These are phyloP conservation scores for Physcomitrium patens DNA, from an alignment of 225 moss, liverwort and hornwort genomes.

Conservation along the genomic window DNA sequence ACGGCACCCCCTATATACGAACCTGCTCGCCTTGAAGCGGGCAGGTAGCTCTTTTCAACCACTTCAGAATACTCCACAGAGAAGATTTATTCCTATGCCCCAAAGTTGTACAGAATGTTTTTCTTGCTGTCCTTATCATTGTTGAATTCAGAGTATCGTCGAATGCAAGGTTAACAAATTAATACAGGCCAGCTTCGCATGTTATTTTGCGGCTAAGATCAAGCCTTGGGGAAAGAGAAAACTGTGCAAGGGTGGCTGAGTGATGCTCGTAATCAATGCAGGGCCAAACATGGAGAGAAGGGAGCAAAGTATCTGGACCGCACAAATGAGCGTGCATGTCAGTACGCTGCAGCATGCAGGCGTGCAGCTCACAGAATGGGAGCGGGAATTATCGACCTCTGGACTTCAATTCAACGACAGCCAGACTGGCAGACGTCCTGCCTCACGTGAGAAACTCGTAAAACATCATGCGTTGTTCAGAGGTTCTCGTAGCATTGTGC, in stretches of 20 bases:
- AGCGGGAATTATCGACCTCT: conserved; percentile 71
- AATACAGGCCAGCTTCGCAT: not conserved
- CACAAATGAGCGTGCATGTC: conserved; percentile 77
- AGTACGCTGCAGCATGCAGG: conserved; percentile 81
- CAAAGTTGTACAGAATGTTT: not conserved
- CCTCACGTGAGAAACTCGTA: conserved; percentile 61
- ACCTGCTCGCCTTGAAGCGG: conserved; percentile 38
- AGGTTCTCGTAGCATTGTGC: no score
- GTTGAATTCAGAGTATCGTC: not conserved
- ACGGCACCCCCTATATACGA: conserved; percentile 85
- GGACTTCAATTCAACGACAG: conserved; percentile 76
- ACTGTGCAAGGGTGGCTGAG: conserved; percentile 14
- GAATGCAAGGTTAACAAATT: not conserved
- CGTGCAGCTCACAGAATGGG: conserved; percentile 72
- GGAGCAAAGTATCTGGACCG: conserved; percentile 68
- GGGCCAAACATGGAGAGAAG: conserved; percentile 51
- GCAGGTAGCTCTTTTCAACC: conserved; percentile 43
- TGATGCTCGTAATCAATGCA: conserved; percentile 33
- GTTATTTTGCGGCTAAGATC: not conserved
- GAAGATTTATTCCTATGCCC: not conserved
- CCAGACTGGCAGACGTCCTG: conserved; percentile 71
- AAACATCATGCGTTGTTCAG: not conserved
- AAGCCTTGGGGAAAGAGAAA: not conserved
- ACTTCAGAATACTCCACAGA: conserved; percentile 1
- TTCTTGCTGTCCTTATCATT: not conserved